Evolutionary conservation across 2,329 filamentous ascomycete genomes (phyloP).

Genomic region (Moelleriella libera): DNA sequence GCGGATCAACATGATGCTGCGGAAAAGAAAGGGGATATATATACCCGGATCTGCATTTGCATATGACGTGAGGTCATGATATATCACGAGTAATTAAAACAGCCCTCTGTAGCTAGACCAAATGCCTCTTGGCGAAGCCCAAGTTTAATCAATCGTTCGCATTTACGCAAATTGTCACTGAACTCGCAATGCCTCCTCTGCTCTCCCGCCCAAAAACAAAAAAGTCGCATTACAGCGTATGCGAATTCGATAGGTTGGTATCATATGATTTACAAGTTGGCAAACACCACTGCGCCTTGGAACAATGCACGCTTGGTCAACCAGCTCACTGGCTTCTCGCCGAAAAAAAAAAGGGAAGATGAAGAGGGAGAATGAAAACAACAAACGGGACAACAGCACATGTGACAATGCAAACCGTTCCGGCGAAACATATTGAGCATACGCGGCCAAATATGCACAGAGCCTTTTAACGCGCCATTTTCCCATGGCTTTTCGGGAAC

Average conservation of each 20-base stretch:
- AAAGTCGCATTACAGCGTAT: neutral
- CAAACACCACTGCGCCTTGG: neutral
- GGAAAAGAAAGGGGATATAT: neutral
- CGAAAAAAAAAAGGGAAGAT: neutral
- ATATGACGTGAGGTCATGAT: neutral
- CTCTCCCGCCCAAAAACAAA: neutral
- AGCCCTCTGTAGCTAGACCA: constrained; percentile 2
- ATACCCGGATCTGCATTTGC: constrained; percentile 2
- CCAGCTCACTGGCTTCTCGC: too few species aligned
- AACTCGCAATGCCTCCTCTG: neutral
- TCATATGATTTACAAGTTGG: neutral
- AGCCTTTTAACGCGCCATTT: too few species aligned
- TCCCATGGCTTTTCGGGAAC: too few species aligned
- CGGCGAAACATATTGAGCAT: neutral
- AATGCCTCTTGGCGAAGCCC: neutral
- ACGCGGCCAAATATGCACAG: too few species aligned
- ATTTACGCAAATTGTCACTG: neutral
- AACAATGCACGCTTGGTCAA: too few species aligned
- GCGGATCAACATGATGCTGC: neutral
- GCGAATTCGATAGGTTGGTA: neutral
- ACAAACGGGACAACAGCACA: neutral
- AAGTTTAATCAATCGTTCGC: constrained; percentile 1
- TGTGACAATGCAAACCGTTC: neutral
- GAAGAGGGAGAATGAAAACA: neutral
- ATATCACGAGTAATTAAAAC: neutral